Conservation (phyloP, 176 grass and related monocot species). For the Avena eriantha region DNA sequence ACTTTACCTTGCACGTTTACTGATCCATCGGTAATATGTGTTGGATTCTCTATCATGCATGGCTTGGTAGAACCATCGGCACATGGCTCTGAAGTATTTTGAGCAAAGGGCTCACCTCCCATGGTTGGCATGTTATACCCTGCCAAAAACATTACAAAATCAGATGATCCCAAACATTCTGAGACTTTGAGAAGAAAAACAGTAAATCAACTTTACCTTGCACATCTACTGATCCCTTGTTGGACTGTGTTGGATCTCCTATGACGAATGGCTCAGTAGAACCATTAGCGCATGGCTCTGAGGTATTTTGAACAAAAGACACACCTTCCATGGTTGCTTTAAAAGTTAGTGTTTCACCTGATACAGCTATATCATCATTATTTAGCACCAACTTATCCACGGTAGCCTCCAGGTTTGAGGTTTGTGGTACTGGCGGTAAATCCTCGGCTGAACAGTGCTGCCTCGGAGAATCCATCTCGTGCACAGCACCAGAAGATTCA, state of each 20-base stretch:
- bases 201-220: conserved; percentile 61
- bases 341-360: conserved; percentile 32
- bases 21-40: conserved; percentile 42
- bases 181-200: conserved; percentile 2
- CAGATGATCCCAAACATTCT: conserved; percentile 24
- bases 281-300: conserved; percentile 41
- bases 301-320: conserved; percentile 44
- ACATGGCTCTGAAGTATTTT: conserved; percentile 44
- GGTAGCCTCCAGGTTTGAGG: conserved; percentile 32
- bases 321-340: conserved; percentile 41
- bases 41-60: conserved; percentile 29
- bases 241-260: conserved; percentile 34
- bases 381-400: conserved; percentile 22
- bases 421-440: conserved; percentile 35
- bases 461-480: conserved; percentile 34
- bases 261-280: conserved; percentile 33
- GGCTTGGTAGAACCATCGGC: conserved; percentile 39
- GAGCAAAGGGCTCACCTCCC: conserved; percentile 32
- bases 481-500: conserved; percentile 48
- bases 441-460: conserved; percentile 24
- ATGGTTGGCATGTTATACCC: conserved; percentile 40
- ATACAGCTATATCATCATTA: conserved; percentile 44
- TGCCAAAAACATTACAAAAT: conserved; percentile 33
- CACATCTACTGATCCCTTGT: conserved; percentile 35
- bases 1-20: conserved; percentile 58